A percentile compares a stretch with the other conserved stretches of the same genome.
Evolutionary conservation across 2,329 filamentous ascomycete genomes (phyloP).

Genomic region (Dendryphion nanum): DNA sequence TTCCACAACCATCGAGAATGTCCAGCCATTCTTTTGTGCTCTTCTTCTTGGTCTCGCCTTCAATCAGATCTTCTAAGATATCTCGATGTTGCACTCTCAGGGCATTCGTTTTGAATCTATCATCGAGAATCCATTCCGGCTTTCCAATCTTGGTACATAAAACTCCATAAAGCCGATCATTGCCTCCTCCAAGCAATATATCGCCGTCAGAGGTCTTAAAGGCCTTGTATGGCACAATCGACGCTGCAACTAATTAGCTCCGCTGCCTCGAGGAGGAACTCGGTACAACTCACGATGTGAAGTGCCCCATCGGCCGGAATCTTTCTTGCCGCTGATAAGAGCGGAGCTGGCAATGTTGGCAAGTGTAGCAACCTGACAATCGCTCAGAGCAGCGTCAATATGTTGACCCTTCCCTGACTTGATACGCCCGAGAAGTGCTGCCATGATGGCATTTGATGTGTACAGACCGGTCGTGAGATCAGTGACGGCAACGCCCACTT

Average conservation of each 20-base stretch:
- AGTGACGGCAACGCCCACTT: conserved; percentile 95
- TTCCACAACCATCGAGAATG: conserved; percentile 81
- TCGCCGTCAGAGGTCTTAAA: conserved; percentile 66
- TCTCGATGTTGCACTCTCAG: conserved; percentile 66
- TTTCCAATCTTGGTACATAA: conserved; percentile 58
- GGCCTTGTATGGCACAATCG: conserved; percentile 91
- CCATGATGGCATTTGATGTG: conserved; percentile 93
- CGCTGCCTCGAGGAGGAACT: conserved; percentile 7
- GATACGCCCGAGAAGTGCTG: conserved; percentile 74
- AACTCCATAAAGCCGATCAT: conserved; percentile 61
- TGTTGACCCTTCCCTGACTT: conserved; percentile 82
- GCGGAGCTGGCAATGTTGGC: conserved; percentile 95
- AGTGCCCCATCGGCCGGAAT: conserved; percentile 91
- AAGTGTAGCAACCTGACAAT: conserved; percentile 91
- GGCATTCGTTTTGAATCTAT: conserved; percentile 58
- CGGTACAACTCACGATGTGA: conserved; percentile 69
- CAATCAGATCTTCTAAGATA: conserved; percentile 76
- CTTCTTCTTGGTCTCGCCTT: conserved; percentile 68
- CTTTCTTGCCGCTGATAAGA: conserved; percentile 81
- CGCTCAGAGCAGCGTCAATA: conserved; percentile 86
- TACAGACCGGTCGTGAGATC: conserved; percentile 95
- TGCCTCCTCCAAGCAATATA: conserved; percentile 63
- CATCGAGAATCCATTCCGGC: conserved; percentile 58
- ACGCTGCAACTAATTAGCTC: conserved; percentile 57
- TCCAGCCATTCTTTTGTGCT: conserved; percentile 88